These are phyloP conservation scores for Pythium sp. DNA, from an alignment of 352 stramenopile genomes.

Conservation along the genomic window DNA sequence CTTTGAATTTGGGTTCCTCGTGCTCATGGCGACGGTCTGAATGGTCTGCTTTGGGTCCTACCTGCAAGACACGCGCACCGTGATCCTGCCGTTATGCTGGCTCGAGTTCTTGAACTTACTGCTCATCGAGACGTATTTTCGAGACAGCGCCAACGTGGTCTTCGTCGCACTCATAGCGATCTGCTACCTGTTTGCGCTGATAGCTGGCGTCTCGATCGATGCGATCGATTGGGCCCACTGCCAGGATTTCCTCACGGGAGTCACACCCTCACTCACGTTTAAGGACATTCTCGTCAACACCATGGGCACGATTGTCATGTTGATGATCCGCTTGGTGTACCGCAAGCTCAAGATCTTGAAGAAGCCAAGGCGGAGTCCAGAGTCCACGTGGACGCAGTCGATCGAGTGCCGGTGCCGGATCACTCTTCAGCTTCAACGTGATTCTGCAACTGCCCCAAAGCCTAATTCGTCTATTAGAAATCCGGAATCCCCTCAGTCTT, in stretches of 20 bases:
- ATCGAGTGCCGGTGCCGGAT: constrained; percentile 15
- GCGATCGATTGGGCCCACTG: constrained; percentile 2
- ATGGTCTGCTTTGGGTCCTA: constrained; percentile 2
- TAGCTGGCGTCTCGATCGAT: background rate
- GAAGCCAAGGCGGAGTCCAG: background rate
- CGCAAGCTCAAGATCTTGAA: constrained; percentile 6
- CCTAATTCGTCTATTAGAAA: background rate
- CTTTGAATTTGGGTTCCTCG: constrained; percentile 16
- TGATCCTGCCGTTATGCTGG: constrained; percentile 11
- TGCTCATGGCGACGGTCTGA: constrained; percentile 8
- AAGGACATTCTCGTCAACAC: constrained; percentile 15
- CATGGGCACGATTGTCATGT: constrained; percentile 13
- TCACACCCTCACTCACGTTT: constrained; percentile 1
- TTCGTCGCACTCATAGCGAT: constrained; percentile 2
- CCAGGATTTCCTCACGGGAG: background rate
- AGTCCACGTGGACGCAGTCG: constrained; percentile 10
- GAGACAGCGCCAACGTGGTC: background rate
- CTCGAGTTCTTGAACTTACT: constrained; percentile 15
- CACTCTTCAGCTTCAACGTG: background rate
- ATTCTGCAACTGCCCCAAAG: background rate
- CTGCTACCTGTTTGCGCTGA: constrained; percentile 8
- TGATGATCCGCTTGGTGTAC: constrained; percentile 13
- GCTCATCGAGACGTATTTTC: constrained; percentile 17
- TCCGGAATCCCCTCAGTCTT: too few species aligned
- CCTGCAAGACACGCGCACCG: constrained; percentile 4